Evolutionary conservation across 2,329 filamentous ascomycete species (phyloP).

Genomic region (Pseudofabraea citricarpa): DNA sequence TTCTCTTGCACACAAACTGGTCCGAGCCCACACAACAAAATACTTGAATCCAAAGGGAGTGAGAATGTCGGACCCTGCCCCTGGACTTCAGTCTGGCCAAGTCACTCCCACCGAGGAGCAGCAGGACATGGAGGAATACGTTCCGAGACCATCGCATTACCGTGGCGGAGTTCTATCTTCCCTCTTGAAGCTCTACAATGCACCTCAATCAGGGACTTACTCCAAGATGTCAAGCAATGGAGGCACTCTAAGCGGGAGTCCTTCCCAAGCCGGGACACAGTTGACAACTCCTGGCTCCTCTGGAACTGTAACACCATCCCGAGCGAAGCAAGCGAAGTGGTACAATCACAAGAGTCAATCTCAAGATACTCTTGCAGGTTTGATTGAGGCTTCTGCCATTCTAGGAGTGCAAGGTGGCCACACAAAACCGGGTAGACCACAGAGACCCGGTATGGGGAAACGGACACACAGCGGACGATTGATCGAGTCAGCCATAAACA

Average conservation of each 20-base stretch:
- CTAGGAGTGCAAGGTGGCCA: constrained; percentile 43
- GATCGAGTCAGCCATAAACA: constrained; percentile 17
- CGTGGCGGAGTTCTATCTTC: constrained; percentile 69
- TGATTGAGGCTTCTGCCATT: constrained; percentile 50
- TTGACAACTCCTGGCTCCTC: constrained; percentile 37
- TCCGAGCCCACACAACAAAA: constrained; percentile 33
- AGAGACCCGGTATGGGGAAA: constrained; percentile 22
- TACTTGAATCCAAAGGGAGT: constrained; percentile 11
- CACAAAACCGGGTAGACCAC: constrained; percentile 32
- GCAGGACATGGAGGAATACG: constrained; percentile 54
- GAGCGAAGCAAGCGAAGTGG: constrained; percentile 24
- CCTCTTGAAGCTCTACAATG: constrained; percentile 65
- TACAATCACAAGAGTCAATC: constrained; percentile 37
- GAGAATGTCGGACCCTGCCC: constrained; percentile 7
- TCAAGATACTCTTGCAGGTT: constrained; percentile 42
- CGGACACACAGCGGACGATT: constrained; percentile 20
- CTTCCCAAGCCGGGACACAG: constrained; percentile 27
- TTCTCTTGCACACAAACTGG: constrained; percentile 39
- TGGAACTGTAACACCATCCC: constrained; percentile 30
- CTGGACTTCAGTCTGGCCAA: constrained; percentile 35
- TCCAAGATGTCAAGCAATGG: constrained; percentile 19
- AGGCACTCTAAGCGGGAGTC: constrained; percentile 30
- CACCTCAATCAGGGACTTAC: constrained; percentile 28
- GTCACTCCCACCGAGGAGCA: constrained; percentile 37
- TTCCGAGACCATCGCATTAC: constrained; percentile 63